Conservation (phyloP, 2,329 filamentous ascomycete species). For the Fusarium nelsonii region DNA sequence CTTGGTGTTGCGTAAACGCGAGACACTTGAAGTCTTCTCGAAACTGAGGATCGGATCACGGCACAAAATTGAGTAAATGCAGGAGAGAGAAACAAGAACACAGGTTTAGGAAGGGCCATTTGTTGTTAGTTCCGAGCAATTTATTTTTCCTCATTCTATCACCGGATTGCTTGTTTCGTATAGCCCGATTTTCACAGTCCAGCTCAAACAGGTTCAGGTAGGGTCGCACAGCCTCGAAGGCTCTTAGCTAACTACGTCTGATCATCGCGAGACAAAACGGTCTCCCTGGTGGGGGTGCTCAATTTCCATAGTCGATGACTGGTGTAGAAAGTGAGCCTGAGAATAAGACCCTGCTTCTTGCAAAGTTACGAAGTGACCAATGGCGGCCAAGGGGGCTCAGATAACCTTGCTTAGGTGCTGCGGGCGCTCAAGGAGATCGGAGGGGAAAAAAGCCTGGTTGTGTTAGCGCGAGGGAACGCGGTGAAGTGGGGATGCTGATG, state of each 20-base stretch:
- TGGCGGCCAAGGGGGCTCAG: background rate
- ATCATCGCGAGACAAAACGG: background rate
- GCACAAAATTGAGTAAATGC: background rate
- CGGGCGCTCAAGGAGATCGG: background rate
- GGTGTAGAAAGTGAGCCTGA: background rate
- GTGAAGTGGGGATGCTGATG: background rate
- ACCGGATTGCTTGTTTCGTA: background rate
- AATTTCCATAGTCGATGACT: background rate
- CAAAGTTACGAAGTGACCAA: background rate
- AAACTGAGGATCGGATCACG: background rate
- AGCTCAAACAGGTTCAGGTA: background rate
- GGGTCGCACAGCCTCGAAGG: background rate
- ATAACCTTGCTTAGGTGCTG: background rate
- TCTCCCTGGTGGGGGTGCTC: background rate
- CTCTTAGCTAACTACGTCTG: background rate
- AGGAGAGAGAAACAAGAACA: background rate
- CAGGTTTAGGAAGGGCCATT: background rate
- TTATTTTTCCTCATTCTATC: background rate
- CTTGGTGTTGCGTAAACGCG: accelerated
- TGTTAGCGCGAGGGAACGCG: background rate
- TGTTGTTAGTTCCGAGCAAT: background rate
- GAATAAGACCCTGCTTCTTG: background rate
- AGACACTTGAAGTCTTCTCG: too few relatives aligned
- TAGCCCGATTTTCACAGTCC: background rate
- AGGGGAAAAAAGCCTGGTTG: background rate